A percentile compares a stretch with the other conserved stretches of the same genome.
These are phyloP conservation scores for Saccharomyces hybrid DNA, from an alignment of 1,139 yeast species.

Conservation along the genomic window DNA sequence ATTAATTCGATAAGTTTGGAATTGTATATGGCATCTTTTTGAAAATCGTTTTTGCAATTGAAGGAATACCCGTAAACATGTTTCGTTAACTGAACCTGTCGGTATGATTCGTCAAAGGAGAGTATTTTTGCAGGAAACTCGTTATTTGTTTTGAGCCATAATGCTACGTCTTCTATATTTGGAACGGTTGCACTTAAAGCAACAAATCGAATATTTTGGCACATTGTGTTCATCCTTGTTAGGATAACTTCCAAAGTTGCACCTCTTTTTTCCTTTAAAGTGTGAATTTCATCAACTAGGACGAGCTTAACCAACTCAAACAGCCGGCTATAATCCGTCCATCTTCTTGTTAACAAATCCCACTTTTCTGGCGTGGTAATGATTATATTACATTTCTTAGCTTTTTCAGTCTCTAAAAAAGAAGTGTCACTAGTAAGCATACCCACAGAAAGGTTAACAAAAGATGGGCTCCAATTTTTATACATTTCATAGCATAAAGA, in stretches of 20 bases:
- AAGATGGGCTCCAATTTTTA: conserved; percentile 39
- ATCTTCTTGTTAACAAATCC: conserved; percentile 46
- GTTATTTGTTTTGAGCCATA: conserved; percentile 36
- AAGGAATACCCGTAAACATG: conserved; percentile 40
- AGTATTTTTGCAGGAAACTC: conserved; percentile 31
- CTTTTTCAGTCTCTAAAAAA: conserved; percentile 36
- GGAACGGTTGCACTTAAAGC: conserved; percentile 52
- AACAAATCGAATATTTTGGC: conserved; percentile 38
- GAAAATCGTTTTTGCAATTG: conserved; percentile 37
- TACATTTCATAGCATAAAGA: conserved; percentile 43
- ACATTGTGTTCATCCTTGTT: conserved; percentile 43
- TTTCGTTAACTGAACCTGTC: conserved; percentile 40
- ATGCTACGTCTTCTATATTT: conserved; percentile 42
- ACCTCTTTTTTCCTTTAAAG: conserved; percentile 43
- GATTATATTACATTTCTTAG: conserved; percentile 40
- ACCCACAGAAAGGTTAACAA: conserved; percentile 39
- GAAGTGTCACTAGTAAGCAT: conserved; percentile 45
- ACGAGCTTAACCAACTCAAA: conserved; percentile 37
- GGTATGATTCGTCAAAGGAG: conserved; percentile 40
- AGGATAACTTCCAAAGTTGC: conserved; percentile 46
- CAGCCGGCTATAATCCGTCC: conserved; percentile 39
- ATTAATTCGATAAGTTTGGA: conserved; percentile 36
- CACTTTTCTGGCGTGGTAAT: conserved; percentile 54
- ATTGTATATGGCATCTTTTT: conserved; percentile 39
- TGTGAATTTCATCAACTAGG: conserved; percentile 47